These are phyloP conservation scores for Mucor lusitanicus DNA, from an alignment of 371 early-diverging fungal species.

Conservation along the genomic window DNA sequence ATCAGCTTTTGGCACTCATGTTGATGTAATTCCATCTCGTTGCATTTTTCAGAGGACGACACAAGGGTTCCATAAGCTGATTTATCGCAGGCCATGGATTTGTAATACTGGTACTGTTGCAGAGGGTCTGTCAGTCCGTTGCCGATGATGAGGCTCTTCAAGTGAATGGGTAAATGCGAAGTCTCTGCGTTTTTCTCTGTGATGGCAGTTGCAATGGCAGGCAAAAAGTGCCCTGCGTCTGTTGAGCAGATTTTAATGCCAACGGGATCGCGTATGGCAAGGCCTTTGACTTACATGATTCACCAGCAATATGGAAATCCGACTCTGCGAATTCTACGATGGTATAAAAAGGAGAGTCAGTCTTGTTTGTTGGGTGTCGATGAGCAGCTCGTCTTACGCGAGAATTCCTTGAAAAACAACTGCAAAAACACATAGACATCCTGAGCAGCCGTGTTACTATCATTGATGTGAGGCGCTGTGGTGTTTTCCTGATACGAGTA, in stretches of 20 bases:
- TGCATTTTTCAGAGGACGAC: slow-evolving; percentile 57
- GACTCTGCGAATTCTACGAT: slow-evolving; percentile 27
- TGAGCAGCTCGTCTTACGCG: slow-evolving; percentile 16
- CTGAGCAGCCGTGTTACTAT: slow-evolving; percentile 52
- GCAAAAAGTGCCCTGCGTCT: slow-evolving; percentile 77
- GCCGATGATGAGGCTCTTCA: slow-evolving; percentile 81
- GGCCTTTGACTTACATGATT: slow-evolving; percentile 53
- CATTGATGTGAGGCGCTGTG: not conserved
- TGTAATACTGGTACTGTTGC: slow-evolving; percentile 86
- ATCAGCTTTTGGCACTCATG: slow-evolving; percentile 77
- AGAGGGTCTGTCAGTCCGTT: slow-evolving; percentile 92
- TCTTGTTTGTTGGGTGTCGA: not conserved
- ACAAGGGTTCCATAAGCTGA: slow-evolving; percentile 81
- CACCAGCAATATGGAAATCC: slow-evolving; percentile 65
- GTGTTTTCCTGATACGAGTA: slow-evolving; percentile 52
- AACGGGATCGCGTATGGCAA: not conserved
- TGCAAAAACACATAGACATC: slow-evolving; percentile 70
- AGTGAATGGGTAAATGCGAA: slow-evolving; percentile 43
- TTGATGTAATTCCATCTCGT: slow-evolving; percentile 67
- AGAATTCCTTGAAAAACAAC: slow-evolving; percentile 72
- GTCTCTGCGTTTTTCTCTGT: slow-evolving; percentile 57
- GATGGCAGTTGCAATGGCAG: slow-evolving; percentile 71
- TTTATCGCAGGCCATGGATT: slow-evolving; percentile 80
- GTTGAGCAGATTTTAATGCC: not conserved
- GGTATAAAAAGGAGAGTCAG: not conserved